These are phyloP conservation scores for Triticum turgidum DNA, from an alignment of 176 grass and related monocot species.

Conservation along the genomic window DNA sequence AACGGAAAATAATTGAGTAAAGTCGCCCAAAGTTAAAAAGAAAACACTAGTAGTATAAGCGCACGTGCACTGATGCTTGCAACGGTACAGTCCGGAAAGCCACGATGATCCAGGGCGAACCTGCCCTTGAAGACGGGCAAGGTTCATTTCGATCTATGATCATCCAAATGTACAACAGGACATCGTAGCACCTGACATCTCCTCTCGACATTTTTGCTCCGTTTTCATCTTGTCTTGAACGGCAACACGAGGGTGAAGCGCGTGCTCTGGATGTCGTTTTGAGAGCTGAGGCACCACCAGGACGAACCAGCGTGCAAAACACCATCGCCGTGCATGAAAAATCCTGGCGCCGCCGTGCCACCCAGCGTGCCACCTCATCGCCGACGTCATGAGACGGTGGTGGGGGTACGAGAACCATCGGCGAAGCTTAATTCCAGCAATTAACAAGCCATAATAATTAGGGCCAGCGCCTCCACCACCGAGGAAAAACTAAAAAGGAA, in stretches of 20 bases:
- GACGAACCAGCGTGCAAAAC: too few relatives aligned
- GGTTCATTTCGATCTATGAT: neutral
- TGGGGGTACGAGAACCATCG: neutral
- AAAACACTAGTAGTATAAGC: too few relatives aligned
- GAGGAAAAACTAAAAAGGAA: neutral
- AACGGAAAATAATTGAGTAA: too few relatives aligned
- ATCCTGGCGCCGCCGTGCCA: neutral
- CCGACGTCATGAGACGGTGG: neutral
- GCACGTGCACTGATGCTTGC: neutral
- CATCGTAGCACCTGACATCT: neutral
- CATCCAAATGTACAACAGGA: neutral
- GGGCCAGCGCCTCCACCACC: neutral
- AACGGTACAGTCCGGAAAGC: neutral
- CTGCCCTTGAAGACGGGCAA: neutral
- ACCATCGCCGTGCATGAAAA: too few relatives aligned
- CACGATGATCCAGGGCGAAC: neutral
- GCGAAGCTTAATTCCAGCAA: neutral
- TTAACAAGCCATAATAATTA: neutral
- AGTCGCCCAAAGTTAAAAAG: too few relatives aligned
- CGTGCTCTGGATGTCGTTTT: too few relatives aligned
- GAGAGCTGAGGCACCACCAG: too few relatives aligned
- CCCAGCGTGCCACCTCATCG: neutral
- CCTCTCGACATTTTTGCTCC: too few relatives aligned
- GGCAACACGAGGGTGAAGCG: too few relatives aligned
- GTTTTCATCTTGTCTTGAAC: too few relatives aligned